phyloP scores from a whole-genome alignment of 331 rosid genomes.

The Erythrophleum ivorense region DNA sequence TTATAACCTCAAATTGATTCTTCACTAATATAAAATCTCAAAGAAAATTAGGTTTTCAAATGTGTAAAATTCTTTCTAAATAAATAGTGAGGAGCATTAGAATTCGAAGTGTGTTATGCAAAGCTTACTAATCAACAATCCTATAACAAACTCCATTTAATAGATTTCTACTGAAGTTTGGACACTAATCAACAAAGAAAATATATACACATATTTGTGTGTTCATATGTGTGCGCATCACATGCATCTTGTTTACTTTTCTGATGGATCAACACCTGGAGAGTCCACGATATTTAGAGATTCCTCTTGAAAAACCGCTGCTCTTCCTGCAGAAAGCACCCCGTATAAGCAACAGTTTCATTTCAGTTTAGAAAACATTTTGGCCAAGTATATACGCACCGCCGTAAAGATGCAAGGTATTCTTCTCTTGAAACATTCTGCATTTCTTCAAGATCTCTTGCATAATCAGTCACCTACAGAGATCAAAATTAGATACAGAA shows the following conservation, averaged over 20 bases:
- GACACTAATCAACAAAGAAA: background rate
- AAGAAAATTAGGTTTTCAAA: slow-evolving; percentile 3
- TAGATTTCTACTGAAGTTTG: background rate
- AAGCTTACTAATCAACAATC: background rate
- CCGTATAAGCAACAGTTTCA: slow-evolving; percentile 34
- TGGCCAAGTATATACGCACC: slow-evolving; percentile 46
- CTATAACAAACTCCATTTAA: background rate
- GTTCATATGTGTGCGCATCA: background rate
- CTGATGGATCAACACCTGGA: slow-evolving; percentile 56
- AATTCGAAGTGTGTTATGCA: background rate
- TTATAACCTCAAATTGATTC: background rate
- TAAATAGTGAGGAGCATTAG: background rate
- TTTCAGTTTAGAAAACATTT: slow-evolving; percentile 28
- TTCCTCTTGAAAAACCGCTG: slow-evolving; percentile 88
- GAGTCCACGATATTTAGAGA: slow-evolving; percentile 79
- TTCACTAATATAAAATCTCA: background rate
- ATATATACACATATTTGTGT: background rate
- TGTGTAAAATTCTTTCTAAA: background rate
- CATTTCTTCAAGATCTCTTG: slow-evolving; percentile 86
- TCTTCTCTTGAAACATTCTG: slow-evolving; percentile 80
- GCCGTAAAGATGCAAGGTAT: slow-evolving; percentile 77
- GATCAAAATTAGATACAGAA: background rate
- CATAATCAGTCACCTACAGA: slow-evolving; percentile 72
- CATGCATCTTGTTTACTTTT: slow-evolving; percentile 10
- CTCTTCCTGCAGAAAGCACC: slow-evolving; percentile 64